Evolutionary conservation across 345 rosid species (phyloP).

Genomic region (Populus nigra): DNA sequence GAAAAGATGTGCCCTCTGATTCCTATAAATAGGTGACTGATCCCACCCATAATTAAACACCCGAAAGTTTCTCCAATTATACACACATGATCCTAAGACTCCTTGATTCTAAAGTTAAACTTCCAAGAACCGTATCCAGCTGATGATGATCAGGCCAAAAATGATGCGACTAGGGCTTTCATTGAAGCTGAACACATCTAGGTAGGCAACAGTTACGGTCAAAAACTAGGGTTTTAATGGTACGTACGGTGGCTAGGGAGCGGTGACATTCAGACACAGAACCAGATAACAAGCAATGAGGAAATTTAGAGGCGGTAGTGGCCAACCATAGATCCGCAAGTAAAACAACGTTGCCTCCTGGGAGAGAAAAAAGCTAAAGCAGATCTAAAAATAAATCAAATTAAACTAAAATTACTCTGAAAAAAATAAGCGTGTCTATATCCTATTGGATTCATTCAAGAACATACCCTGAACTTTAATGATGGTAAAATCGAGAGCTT

Average conservation of each 20-base stretch:
- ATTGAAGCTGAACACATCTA: background rate
- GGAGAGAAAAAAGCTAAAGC: background rate
- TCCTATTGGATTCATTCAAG: background rate
- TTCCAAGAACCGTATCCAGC: background rate
- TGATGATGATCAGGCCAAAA: background rate
- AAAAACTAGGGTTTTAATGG: background rate
- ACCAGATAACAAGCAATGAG: constrained; percentile 23
- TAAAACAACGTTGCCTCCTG: background rate
- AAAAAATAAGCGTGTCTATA: background rate
- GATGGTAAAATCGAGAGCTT: background rate
- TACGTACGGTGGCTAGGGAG: background rate
- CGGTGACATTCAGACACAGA: constrained; percentile 4
- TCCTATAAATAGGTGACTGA: background rate
- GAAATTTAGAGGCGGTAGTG: constrained; percentile 5
- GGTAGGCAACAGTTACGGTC: background rate
- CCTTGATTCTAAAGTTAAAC: background rate
- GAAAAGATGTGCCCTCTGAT: background rate
- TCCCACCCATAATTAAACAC: background rate
- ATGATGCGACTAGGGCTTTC: background rate
- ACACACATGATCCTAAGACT: background rate
- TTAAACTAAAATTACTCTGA: background rate
- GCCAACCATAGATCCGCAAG: constrained; percentile 19
- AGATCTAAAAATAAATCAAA: background rate
- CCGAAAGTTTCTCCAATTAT: background rate
- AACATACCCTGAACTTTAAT: background rate